Evolutionary conservation across 257 asterid genomes (phyloP).

Genomic region (Rubia yunnanensis): DNA sequence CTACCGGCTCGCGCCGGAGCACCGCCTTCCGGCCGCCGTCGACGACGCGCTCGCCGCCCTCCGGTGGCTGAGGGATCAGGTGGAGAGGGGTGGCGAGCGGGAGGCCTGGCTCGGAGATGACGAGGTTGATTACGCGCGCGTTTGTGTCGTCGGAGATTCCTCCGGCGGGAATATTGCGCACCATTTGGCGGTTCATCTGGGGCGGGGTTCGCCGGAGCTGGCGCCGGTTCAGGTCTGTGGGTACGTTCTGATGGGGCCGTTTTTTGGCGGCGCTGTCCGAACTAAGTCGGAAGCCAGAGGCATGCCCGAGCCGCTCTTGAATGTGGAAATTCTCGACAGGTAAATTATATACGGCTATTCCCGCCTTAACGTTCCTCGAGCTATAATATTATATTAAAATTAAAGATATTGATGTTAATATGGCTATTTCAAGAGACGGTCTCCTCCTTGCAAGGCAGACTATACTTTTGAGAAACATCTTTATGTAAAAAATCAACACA

Average conservation of each 20-base stretch:
- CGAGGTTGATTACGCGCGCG: conserved; percentile 44
- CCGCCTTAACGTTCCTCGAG: neutral
- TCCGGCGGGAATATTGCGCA: conserved; percentile 92
- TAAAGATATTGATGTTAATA: too few relatives aligned
- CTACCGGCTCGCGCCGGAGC: conserved; percentile 80
- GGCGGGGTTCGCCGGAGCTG: conserved; percentile 44
- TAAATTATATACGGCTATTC: conserved; percentile 9
- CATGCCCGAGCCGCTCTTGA: conserved; percentile 41
- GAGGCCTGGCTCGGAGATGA: neutral
- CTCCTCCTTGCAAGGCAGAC: too few relatives aligned
- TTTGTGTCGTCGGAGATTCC: conserved; percentile 64
- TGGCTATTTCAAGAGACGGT: too few relatives aligned
- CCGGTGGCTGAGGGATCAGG: conserved; percentile 56
- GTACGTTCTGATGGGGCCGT: conserved; percentile 72
- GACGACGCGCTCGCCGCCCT: conserved; percentile 43
- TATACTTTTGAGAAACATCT: too few relatives aligned
- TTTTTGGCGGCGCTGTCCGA: conserved; percentile 62
- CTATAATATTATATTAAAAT: too few relatives aligned
- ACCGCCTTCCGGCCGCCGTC: conserved; percentile 67
- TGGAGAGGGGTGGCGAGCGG: neutral
- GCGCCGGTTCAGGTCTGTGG: conserved; percentile 64
- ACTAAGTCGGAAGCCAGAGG: conserved; percentile 63
- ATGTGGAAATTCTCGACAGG: conserved; percentile 64
- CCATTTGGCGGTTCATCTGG: conserved; percentile 65
- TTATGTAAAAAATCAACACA: too few relatives aligned